These are phyloP conservation scores for Botrytis deweyae DNA, from an alignment of 2,329 filamentous ascomycete genomes.

Conservation along the genomic window DNA sequence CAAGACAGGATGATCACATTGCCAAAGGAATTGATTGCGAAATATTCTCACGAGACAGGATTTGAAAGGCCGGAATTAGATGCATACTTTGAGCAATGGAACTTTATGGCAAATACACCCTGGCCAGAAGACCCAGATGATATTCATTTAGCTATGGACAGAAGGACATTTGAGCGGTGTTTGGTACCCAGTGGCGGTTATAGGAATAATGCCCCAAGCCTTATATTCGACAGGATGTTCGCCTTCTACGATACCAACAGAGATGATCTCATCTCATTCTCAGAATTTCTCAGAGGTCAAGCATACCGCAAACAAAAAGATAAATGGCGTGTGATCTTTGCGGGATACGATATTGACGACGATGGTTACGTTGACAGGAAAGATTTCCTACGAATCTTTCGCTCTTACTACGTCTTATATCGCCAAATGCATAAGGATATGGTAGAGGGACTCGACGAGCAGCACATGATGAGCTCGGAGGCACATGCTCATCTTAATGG, in stretches of 20 bases:
- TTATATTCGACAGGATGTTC: conserved; percentile 96
- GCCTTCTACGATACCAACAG: conserved; percentile 91
- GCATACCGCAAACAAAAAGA: conserved; percentile 68
- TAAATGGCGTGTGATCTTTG: conserved; percentile 72
- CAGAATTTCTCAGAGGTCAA: conserved; percentile 84
- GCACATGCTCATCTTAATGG: conserved; percentile 74
- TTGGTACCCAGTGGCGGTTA: conserved; percentile 83
- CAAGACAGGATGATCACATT: conserved; percentile 60
- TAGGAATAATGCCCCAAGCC: conserved; percentile 74
- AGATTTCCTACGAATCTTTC: conserved; percentile 88
- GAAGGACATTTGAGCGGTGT: conserved; percentile 88
- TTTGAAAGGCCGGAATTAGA: conserved; percentile 88
- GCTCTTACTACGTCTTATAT: conserved; percentile 87
- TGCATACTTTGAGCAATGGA: conserved; percentile 95
- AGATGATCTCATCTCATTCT: conserved; percentile 86
- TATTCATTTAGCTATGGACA: conserved; percentile 80
- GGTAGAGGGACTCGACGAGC: conserved; percentile 73
- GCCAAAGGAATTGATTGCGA: conserved; percentile 64
- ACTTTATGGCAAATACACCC: conserved; percentile 83
- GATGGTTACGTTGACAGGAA: conserved; percentile 83
- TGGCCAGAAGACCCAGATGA: conserved; percentile 79
- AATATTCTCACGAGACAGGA: conserved; percentile 67
- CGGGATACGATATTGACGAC: conserved; percentile 85
- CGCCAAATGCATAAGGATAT: conserved; percentile 87
- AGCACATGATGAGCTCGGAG: conserved; percentile 72